Evolutionary conservation across 345 rosid species (phyloP), one percentile per base, ranked within the genome.

Genomic region (Linum lewisii): DNA sequence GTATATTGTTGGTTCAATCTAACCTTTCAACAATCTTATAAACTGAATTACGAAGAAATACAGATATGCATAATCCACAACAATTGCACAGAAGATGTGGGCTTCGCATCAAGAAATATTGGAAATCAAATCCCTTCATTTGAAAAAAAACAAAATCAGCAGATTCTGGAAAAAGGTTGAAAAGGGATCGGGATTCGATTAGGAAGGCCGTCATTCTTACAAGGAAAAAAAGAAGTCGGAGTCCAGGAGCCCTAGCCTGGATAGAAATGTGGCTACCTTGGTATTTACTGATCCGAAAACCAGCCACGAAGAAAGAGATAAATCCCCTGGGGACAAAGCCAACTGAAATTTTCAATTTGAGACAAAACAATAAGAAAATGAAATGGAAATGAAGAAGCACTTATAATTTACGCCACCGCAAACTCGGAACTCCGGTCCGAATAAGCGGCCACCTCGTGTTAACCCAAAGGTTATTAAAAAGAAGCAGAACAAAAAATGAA

Each of bases 351-450:
- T 16, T 4, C 47, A 42, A 16, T 42, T 16, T 42, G 47, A 42
- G 47, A 42, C 13, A 42, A 42, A 42, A 11, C 15, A 42, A 11
- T 42, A 14, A 42, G 2, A 42, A 42, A 8, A 11, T 11, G 47
- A 11, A 11, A 4, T 42, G 47, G 14, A 11, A 42, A 42, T 11
- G 14, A 42, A 8, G 18, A 16, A 16, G 14, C 14, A 42, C 47
- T 42, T 42, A 5, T 4, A 42, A 16, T 42, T 42, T 42, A 11
- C 47, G 47, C 47, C 47, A 42, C 47, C 47, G 47, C 47, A 42
- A 42, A 42, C 47, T 42, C 47, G 47, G 47, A 42, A 42, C 47
- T 42, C 47, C 47, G 47, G 47, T 42, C 47, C 47, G 47, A 42
- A 42, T 42, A 42, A 42, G 47, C 47, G 47, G 47, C 47, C 47